Base-by-base conservation (phyloP, 2,329 filamentous ascomycete species). In the Cadophora luteo-olivacea region DNA sequence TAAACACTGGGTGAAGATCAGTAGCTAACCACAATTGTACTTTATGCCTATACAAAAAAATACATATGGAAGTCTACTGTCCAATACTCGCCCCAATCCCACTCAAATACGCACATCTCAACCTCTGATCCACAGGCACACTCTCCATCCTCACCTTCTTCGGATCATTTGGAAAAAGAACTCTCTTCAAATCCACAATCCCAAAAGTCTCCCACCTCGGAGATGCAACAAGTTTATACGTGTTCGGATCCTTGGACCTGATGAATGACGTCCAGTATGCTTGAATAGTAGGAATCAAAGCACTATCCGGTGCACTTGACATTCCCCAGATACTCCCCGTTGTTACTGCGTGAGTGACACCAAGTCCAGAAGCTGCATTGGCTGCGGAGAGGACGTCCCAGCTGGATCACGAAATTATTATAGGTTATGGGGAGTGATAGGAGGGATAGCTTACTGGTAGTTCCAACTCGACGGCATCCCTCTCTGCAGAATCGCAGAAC, bases 221-320 rank as follows among this genome's bases (percentile, higher is more conserved):
- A 54, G 81, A 81, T 0, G 82, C 83, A 0, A 70, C 48, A 54
- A 78, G 70, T 9, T 86, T 82, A 65, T 83, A 79, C 19, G 73
- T 81, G 75, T 94, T 94, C 0, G 92, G 92, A 77, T 94, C 82
- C 48, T 88, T 83, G 0, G 82, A 83, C 32, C 86, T 81, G 69
- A 94, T 88, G 76, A 94, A 94, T 71, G 88, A 92, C 1, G 88
- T 87, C 90, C 91, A 94, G 78, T 93, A 94, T 0, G 83, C 85
- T 75, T 92, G 89, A 33, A 91, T 85, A 0, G 91, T 79, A 0
- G 86, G 82, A 0, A 91, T 83, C 6, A 91, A 87, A 0, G 76
- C 75, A 1, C 81, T 84, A 71, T 93, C 93, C 16, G 79, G 78
- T 0, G 80, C 76, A 8, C 77, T 77, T 72, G 92, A 93, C 58